Conservation (phyloP, 176 grass and related monocot genomes). For the Aegilops speltoides region DNA sequence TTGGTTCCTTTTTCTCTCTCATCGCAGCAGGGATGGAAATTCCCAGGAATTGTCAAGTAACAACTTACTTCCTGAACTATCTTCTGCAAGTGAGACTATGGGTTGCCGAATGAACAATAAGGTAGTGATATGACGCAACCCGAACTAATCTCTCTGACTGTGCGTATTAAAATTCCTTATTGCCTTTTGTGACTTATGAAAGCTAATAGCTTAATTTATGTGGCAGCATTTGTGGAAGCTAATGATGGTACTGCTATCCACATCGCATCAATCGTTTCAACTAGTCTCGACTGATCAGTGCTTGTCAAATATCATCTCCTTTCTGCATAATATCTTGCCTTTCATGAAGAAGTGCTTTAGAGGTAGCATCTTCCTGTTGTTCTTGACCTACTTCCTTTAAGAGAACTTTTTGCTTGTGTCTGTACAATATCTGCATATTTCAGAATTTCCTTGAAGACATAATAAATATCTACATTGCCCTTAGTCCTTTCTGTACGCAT, state of each 20-base stretch:
- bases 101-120: slow-evolving; percentile 58
- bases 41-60: slow-evolving; percentile 45
- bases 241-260: slow-evolving; percentile 62
- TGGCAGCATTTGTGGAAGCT: slow-evolving; percentile 79
- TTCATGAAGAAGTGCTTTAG: slow-evolving; percentile 65
- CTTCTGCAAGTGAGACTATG: slow-evolving; percentile 56
- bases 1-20: slow-evolving; percentile 8
- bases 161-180: slow-evolving; percentile 2
- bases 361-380: slow-evolving; percentile 44
- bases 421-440: not conserved
- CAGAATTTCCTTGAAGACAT: not conserved
- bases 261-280: slow-evolving; percentile 59
- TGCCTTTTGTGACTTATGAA: slow-evolving; percentile 23
- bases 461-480: not conserved
- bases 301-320: slow-evolving; percentile 73
- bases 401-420: not conserved
- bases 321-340: slow-evolving; percentile 77
- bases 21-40: slow-evolving; percentile 37
- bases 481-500: not conserved
- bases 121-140: slow-evolving; percentile 40
- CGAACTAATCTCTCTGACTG: slow-evolving; percentile 15
- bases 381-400: slow-evolving; percentile 1
- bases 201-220: slow-evolving; percentile 33
- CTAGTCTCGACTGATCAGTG: slow-evolving; percentile 54
- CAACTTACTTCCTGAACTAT: slow-evolving; percentile 74